Evolutionary conservation across 2,329 filamentous ascomycete genomes (phyloP), one percentile per base, ranked within the genome.

Genomic region (Aspergillus bombycis): DNA sequence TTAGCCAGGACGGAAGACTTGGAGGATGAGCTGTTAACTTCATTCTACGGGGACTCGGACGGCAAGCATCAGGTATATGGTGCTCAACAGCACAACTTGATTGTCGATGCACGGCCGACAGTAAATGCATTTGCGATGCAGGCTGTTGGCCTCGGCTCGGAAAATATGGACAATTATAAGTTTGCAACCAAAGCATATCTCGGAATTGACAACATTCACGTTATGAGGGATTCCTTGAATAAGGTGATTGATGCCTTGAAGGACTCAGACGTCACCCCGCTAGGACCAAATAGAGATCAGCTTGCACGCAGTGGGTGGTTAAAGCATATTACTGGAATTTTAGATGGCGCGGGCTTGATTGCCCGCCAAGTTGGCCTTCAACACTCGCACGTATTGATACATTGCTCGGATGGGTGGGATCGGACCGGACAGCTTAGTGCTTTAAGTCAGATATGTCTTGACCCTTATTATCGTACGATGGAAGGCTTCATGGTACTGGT

Each of bases 321-420:
- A 55, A 93, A 92, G 72, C 94, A 99, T 74, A 96, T 97, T 61
- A 85, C 87, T 26, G 89, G 89, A 32, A 88, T 99, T 53, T 82
- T 99, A 19, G 91, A 95, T 65, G 95, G 95, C 1, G 90, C 93
- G 7, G 87, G 89, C 56, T 83, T 96, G 62, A 96, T 98, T 70
- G 91, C 94, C 34, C 86, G 91, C 36, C 92, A 95, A 71, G 89
- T 99, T 38, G 95, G 93, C 34, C 89, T 98, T 62, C 91, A 93
- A 68, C 94, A 97, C 74, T 97, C 94, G 1, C 93, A 99, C 75
- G 94, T 96, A 12, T 82, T 99, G 53, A 97, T 99, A 56, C 95
- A 99, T 78, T 99, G 95, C 79, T 98, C 95, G 2, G 95, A 99
- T 78, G 95, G 95, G 4, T 99, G 95, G 95, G 95, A 99, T 79